Conservation (phyloP, 768 basidiomycete species). For the Leccinum pellstonianum region DNA sequence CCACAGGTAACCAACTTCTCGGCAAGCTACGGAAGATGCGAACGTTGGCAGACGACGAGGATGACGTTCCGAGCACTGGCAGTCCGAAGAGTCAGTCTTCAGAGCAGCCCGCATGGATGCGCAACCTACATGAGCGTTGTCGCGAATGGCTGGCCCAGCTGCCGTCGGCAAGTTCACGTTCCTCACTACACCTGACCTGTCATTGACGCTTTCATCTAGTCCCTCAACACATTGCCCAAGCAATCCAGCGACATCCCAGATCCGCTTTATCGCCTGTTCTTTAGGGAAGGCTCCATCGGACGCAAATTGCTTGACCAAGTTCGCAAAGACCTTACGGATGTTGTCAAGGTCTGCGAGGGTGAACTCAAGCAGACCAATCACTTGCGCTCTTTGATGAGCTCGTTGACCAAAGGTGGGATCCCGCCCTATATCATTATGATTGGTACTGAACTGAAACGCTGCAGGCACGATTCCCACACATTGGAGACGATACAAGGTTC, state of each 20-base stretch:
- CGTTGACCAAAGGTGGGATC: slow-evolving; percentile 77
- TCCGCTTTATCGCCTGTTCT: slow-evolving; percentile 86
- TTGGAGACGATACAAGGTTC: slow-evolving; percentile 90
- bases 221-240: slow-evolving; percentile 61
- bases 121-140: slow-evolving; percentile 74
- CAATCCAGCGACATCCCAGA: slow-evolving; percentile 72
- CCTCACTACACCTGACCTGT: neutral
- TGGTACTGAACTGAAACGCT: slow-evolving; percentile 9
- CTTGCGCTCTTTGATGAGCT: slow-evolving; percentile 85
- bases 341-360: slow-evolving; percentile 83
- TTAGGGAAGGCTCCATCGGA: slow-evolving; percentile 82
- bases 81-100: slow-evolving; percentile 63
- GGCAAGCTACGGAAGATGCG: slow-evolving; percentile 92
- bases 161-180: slow-evolving; percentile 57
- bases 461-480: slow-evolving; percentile 83
- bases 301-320: slow-evolving; percentile 76
- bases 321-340: slow-evolving; percentile 74
- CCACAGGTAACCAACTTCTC: slow-evolving; percentile 74
- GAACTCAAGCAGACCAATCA: slow-evolving; percentile 95
- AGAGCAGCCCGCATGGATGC: slow-evolving; percentile 95
- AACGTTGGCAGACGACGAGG: slow-evolving; percentile 83
- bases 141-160: slow-evolving; percentile 78
- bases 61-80: slow-evolving; percentile 51
- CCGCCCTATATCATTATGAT: neutral
- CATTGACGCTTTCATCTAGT: slow-evolving; percentile 38